Base-by-base conservation (phyloP, 768 basidiomycete genomes). In the Mycena capillaripes region DNA sequence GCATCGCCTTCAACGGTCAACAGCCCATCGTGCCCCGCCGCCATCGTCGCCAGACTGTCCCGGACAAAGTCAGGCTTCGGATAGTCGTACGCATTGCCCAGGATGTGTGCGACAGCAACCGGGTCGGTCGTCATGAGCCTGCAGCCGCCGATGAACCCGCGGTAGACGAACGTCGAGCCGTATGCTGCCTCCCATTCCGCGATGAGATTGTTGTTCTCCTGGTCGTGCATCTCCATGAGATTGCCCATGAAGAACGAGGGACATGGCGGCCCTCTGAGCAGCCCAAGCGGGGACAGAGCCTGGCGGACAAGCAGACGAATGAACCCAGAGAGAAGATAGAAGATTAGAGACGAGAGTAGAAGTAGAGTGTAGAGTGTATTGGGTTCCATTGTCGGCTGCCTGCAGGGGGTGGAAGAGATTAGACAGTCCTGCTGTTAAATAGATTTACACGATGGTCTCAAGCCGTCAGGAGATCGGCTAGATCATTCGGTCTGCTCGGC, bases 61-160 rank as follows among this genome's bases (percentile, higher is more conserved):
- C 85, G 79, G 19, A 90, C 83, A 70, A 89, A 89, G 68, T 89
- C 86, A 3, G 91, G 90, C 79, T 93, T 93, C 32, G 88, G 90
- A 75, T 89, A 91, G 66, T 88, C 83, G 70, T 91, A 89, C 0
- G 89, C 84, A 61, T 87, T 84, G 11, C 83, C 80, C 57, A 93
- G 86, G 53, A 94, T 89, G 67, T 92, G 87, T 4, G 86, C 82
- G 44, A 93, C 78, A 1, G 91, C 90, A 23, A 82, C 78, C 4
- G 88, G 87, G 80, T 92, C 92, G 57, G 86, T 87, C 9, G 89
- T 90, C 80, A 90, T 83, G 69, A 93, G 83, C 27, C 92, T 82
- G 56, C 84, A 83, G 3, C 86, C 88, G 40, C 86, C 84, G 65
- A 89, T 76, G 80, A 89, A 90, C 61, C 88, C 87, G 53, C 83